Base-by-base conservation (phyloP, 805 yeast genomes). In the Candida montana region DNA sequence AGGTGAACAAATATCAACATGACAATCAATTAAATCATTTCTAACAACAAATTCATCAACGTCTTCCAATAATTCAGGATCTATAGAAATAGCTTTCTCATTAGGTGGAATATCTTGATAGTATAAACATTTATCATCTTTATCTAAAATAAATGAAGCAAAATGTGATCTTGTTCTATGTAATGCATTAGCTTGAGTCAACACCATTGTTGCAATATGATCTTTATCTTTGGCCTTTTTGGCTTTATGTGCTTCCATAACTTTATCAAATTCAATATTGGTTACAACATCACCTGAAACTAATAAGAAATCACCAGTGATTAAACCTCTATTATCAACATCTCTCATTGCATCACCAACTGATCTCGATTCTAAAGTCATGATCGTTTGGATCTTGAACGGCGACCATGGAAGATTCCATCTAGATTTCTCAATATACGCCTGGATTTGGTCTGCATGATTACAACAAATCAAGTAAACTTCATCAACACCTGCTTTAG, bases 321-420 rank as follows among this genome's bases (percentile, higher is more conserved):
- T 86, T 43, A 91, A 67, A 6, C 96, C 96, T 53, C 95, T 72
- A 46, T 86, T 81, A 61, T 93, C 99, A 44, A 93, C 68, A 58
- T 91, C 98, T 61, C 99, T 75, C 95, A 93, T 86, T 17, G 95
- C 95, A 65, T 93, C 99, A 51, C 99, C 99, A 10, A 91, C 95
- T 21, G 95, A 85, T 61, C 90, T 69, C 10, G 93, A 81, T 61
- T 91, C 96, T 36, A 88, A 77, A 19, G 95, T 79, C 71, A 85
- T 75, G 40, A 91, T 77, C 3, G 95, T 83, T 36, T 79, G 76
- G 34, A 93, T 74, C 42, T 76, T 75, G 62, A 93, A 91, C 1
- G 97, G 96, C 2, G 95, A 77, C 57, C 81, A 77, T 1, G 79
- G 70, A 15, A 68, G 55, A 26, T 66, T 68, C 93, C 93, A 85